These are phyloP conservation scores for Calycina marina DNA, from an alignment of 2,329 filamentous ascomycete genomes.

Conservation along the genomic window DNA sequence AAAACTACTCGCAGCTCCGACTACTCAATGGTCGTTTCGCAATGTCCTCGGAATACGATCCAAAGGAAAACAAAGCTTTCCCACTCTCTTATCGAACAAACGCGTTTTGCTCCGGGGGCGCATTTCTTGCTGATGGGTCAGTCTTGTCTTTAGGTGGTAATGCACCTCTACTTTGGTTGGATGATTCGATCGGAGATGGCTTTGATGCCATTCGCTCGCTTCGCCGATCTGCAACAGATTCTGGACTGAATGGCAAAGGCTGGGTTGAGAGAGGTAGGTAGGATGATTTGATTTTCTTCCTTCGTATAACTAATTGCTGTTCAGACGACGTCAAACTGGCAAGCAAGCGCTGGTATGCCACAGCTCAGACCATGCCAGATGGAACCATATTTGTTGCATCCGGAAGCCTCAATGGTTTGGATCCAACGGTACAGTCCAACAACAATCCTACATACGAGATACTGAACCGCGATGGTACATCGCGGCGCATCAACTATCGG, in stretches of 20 bases:
- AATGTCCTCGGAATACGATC: constrained; percentile 45
- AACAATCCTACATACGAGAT: constrained; percentile 52
- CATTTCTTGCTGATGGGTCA: constrained; percentile 41
- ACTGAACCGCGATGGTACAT: constrained; percentile 31
- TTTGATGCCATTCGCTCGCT: constrained; percentile 43
- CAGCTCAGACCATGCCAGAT: constrained; percentile 42
- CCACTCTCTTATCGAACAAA: constrained; percentile 39
- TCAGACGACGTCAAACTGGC: constrained; percentile 29
- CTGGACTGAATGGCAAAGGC: constrained; percentile 29
- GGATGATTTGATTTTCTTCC: too few relatives aligned
- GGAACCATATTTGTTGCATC: constrained; percentile 43
- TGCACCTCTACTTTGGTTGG: constrained; percentile 36
- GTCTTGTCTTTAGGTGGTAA: constrained; percentile 43
- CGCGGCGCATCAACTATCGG: constrained; percentile 15
- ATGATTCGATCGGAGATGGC: constrained; percentile 42
- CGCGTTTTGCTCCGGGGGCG: constrained; percentile 45
- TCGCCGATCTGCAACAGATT: constrained; percentile 30
- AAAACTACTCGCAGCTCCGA: constrained; percentile 43
- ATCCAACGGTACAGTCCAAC: constrained; percentile 36
- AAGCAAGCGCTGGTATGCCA: constrained; percentile 44
- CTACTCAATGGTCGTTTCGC: constrained; percentile 39
- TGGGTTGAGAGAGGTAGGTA: constrained; percentile 40
- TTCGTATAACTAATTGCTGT: not conserved
- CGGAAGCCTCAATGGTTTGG: constrained; percentile 42
- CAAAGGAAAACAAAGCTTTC: constrained; percentile 30